Evolutionary conservation across 768 basidiomycete species (phyloP), one percentile per base, ranked within the genome.

Genomic region (Myochromella boudieri): DNA sequence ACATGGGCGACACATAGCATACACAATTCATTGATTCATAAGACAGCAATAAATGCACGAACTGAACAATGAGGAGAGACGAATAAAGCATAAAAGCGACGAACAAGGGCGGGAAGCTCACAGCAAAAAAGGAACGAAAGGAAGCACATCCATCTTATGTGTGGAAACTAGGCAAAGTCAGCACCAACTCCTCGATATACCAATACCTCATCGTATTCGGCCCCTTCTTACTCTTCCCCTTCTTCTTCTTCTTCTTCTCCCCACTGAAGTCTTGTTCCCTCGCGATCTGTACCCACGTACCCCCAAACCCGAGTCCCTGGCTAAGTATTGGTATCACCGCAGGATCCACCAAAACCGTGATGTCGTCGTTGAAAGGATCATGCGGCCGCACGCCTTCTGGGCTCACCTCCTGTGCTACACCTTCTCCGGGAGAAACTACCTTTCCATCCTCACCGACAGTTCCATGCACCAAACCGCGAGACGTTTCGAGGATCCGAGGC

Each of bases 211-310:
- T 56, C 15, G 39, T 42, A 6, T 45, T 47, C 48, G 65, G 68
- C 56, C 66, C 66, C 41, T 60, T 68, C 55, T 68, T 67, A 37
- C 60, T 53, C 48, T 68, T 70, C 37, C 59, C 60, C 49, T 69
- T 69, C 60, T 68, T 69, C 55, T 69, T 67, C 50, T 62, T 65
- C 49, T 58, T 57, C 33, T 43, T 54, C 6, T 39, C 42, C 1
- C 44, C 53, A 21, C 46, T 58, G 11, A 59, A 39, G 20, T 63
- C 62, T 45, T 62, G 57, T 20, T 53, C 60, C 24, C 79, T 73
- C 22, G 66, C 79, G 10, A 88, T 69, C 64, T 91, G 85, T 17
- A 88, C 78, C 78, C 81, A 90, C 37, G 81, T 77, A 15, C 78
- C 85, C 3, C 74, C 76, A 11, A 89, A 53, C 0, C 82, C 83